A percentile compares a stretch with the other conserved stretches of the same genome.
phyloP scores from a whole-genome alignment of 257 asterid species.

The Cynanchum wilfordii region DNA sequence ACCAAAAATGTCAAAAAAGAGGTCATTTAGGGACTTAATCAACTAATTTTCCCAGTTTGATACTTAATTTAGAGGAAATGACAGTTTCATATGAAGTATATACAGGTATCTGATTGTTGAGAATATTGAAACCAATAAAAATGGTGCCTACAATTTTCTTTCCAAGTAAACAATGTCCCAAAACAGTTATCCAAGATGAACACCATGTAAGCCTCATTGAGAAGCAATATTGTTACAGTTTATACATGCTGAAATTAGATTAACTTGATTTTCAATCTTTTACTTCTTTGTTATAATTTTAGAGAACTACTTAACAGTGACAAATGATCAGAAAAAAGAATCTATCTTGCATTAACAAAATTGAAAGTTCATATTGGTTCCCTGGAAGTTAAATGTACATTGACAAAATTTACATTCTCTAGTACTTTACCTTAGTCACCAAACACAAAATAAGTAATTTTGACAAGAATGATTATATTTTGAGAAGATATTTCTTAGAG shows the following conservation, averaged over 20 bases:
- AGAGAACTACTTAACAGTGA: not conserved
- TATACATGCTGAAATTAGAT: not conserved
- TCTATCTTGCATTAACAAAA: not conserved
- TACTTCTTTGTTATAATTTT: not conserved
- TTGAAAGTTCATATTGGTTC: not conserved
- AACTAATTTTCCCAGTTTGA: no score
- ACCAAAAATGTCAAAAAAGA: no score
- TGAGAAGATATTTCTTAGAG: not conserved
- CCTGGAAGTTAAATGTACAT: not conserved
- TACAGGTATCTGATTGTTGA: not conserved
- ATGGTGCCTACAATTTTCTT: not conserved
- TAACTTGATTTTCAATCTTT: not conserved
- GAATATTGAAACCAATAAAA: not conserved
- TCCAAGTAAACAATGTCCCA: not conserved
- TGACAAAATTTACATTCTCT: not conserved
- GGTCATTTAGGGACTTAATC: no score
- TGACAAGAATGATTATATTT: not conserved
- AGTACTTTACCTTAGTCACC: not conserved
- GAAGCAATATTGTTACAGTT: not conserved
- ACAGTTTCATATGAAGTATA: not conserved
- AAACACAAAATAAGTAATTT: not conserved
- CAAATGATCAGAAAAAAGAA: not conserved
- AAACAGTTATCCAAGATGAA: not conserved
- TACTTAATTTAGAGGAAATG: not conserved
- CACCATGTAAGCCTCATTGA: not conserved